Conservation (phyloP, 2,329 filamentous ascomycete genomes). For the Metarhizium brunneum region DNA sequence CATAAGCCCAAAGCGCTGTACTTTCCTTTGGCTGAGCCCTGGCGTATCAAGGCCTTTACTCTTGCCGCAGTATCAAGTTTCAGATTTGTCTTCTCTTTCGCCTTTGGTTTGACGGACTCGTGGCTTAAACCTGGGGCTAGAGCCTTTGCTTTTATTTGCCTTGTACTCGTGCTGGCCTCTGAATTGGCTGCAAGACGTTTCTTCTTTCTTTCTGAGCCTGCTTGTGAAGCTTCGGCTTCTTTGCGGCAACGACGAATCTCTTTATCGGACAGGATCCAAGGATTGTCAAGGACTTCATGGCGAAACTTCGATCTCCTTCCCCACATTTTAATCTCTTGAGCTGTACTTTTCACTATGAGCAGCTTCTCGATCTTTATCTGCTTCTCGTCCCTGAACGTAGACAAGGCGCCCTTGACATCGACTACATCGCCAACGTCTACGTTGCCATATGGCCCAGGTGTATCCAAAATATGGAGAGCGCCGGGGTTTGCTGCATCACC, state of each 20-base stretch:
- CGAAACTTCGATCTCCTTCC: conserved; percentile 42
- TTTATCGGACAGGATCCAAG: conserved; percentile 44
- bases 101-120: neutral
- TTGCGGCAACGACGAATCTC: conserved; percentile 41
- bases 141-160: neutral
- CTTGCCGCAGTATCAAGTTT: conserved; percentile 6
- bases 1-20: conserved; percentile 26
- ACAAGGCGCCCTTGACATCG: conserved; percentile 46
- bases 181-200: conserved; percentile 13
- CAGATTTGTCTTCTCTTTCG: neutral
- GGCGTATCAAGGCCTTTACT: conserved; percentile 17
- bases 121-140: conserved; percentile 1
- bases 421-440: conserved; percentile 45
- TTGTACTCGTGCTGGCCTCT: neutral
- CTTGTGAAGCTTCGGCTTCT: conserved; percentile 30
- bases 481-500: neutral
- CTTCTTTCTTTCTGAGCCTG: conserved; percentile 16
- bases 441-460: conserved; percentile 14
- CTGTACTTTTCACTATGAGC: conserved; percentile 37
- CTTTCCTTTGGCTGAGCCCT: conserved; percentile 19
- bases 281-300: conserved; percentile 35
- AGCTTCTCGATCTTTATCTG: conserved; percentile 46
- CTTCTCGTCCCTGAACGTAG: conserved; percentile 34
- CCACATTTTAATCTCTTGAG: conserved; percentile 51
- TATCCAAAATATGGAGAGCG: neutral